Conservation (phyloP, 257 asterid species). For the Eucommia ulmoides region DNA sequence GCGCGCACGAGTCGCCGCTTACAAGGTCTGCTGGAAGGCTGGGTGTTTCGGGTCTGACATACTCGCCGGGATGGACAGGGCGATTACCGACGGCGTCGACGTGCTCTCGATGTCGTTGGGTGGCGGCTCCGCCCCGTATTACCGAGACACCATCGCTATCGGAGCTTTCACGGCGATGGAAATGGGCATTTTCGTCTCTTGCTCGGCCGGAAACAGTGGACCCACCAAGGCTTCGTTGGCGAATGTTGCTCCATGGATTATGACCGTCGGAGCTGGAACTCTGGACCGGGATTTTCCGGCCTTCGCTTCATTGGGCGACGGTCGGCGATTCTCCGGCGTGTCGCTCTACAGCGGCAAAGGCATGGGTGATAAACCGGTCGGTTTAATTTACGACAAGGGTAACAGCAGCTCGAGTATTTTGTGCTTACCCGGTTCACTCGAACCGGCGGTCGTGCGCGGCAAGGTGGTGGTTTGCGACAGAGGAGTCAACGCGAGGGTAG, state of each 20-base stretch:
- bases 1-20: slow-evolving; percentile 30
- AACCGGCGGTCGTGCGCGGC: slow-evolving; percentile 21
- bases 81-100: slow-evolving; percentile 34
- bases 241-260: slow-evolving; percentile 40
- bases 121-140: slow-evolving; percentile 41
- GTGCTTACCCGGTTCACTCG: slow-evolving; percentile 31
- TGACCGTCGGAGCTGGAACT: slow-evolving; percentile 43
- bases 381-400: slow-evolving; percentile 16
- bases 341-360: slow-evolving; percentile 32
- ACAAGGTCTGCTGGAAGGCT: slow-evolving; percentile 29
- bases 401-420: slow-evolving; percentile 14
- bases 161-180: slow-evolving; percentile 36
- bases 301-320: slow-evolving; percentile 21
- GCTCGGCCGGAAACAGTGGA: slow-evolving; percentile 42
- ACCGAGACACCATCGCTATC: slow-evolving; percentile 33
- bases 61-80: slow-evolving; percentile 35
- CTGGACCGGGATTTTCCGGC: slow-evolving; percentile 42
- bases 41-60: slow-evolving; percentile 44
- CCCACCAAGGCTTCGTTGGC: slow-evolving; percentile 29
- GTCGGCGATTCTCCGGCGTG: slow-evolving; percentile 18
- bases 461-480: slow-evolving; percentile 35
- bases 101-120: slow-evolving; percentile 33
- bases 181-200: slow-evolving; percentile 30
- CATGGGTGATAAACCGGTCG: slow-evolving; percentile 13
- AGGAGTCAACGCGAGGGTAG: slow-evolving; percentile 32